Percentiles rank a stretch among this genome's conserved stretches.
Conservation (phyloP, 352 stramenopile species). For the Pythium phragmitis region DNA sequence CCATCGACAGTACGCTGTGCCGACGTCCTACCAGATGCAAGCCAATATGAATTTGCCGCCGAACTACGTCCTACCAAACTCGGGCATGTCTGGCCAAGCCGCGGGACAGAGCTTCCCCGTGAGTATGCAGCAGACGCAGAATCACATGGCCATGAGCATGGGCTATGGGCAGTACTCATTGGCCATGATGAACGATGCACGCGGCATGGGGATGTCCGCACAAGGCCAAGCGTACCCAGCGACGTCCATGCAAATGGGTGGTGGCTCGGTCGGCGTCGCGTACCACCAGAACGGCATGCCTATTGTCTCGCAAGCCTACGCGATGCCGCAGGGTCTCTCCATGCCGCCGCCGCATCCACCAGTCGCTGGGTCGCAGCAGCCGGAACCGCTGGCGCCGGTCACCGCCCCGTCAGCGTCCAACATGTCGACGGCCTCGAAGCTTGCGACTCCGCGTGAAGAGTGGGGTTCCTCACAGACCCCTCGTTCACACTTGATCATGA, state of each 20-base stretch:
- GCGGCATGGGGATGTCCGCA: slow-evolving; percentile 8
- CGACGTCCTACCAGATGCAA: slow-evolving; percentile 45
- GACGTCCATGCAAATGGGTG: slow-evolving; percentile 10
- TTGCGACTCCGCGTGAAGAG: slow-evolving; percentile 80
- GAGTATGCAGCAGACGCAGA: slow-evolving; percentile 9
- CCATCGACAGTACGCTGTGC: slow-evolving; percentile 36
- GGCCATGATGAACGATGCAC: slow-evolving; percentile 12
- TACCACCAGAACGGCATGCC: slow-evolving; percentile 19
- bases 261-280: slow-evolving; percentile 3
- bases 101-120: slow-evolving; percentile 19
- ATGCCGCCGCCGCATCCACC: slow-evolving; percentile 17
- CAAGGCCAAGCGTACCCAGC: slow-evolving; percentile 11
- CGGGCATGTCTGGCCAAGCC: neutral
- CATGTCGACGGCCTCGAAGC: slow-evolving; percentile 38
- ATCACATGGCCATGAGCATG: slow-evolving; percentile 22
- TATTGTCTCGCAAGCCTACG: slow-evolving; percentile 19
- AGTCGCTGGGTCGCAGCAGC: neutral
- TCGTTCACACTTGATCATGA: slow-evolving; percentile 80
- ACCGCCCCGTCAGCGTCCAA: slow-evolving; percentile 26
- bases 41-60: slow-evolving; percentile 40
- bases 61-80: slow-evolving; percentile 51
- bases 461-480: slow-evolving; percentile 86
- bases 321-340: slow-evolving; percentile 18
- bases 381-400: slow-evolving; percentile 19
- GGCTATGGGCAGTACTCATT: slow-evolving; percentile 19